These are phyloP conservation scores for Conidiobolus incongruus DNA, from an alignment of 371 early-diverging fungal genomes.

Conservation along the genomic window DNA sequence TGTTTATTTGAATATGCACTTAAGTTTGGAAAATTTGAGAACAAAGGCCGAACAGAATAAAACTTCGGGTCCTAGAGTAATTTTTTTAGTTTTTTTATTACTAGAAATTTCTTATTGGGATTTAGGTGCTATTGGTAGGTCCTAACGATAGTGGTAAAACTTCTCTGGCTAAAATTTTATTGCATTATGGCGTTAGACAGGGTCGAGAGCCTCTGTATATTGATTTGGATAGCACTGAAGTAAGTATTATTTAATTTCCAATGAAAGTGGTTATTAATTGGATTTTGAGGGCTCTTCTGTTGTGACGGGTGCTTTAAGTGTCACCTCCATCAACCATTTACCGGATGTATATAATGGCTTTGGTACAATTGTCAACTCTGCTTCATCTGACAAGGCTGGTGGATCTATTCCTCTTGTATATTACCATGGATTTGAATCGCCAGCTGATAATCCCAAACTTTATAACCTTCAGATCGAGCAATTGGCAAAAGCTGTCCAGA, in stretches of 20 bases:
- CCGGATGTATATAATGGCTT: conserved; percentile 78
- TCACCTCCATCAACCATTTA: conserved; percentile 40
- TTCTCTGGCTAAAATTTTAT: conserved; percentile 49
- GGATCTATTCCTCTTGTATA: conserved; percentile 61
- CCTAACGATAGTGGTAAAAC: conserved; percentile 85
- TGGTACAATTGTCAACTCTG: conserved; percentile 37
- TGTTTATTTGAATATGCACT: conserved; percentile 65
- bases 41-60: conserved; percentile 20
- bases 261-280: background rate
- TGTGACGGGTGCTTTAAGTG: conserved; percentile 70
- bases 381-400: conserved; percentile 34
- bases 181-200: conserved; percentile 63
- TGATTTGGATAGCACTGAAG: conserved; percentile 64
- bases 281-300: conserved; percentile 42
- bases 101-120: background rate
- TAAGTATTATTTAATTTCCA: conserved; percentile 7
- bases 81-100: no score
- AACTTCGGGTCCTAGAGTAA: conserved; percentile 42
- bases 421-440: conserved; percentile 70
- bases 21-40: conserved; percentile 62
- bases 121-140: conserved; percentile 65
- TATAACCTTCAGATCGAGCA: conserved; percentile 35
- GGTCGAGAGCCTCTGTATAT: conserved; percentile 60
- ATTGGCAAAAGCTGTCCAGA: conserved; percentile 35
- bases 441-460: conserved; percentile 50